phyloP scores from a whole-genome alignment of 257 asterid species.

The Solanum verrucosum region DNA sequence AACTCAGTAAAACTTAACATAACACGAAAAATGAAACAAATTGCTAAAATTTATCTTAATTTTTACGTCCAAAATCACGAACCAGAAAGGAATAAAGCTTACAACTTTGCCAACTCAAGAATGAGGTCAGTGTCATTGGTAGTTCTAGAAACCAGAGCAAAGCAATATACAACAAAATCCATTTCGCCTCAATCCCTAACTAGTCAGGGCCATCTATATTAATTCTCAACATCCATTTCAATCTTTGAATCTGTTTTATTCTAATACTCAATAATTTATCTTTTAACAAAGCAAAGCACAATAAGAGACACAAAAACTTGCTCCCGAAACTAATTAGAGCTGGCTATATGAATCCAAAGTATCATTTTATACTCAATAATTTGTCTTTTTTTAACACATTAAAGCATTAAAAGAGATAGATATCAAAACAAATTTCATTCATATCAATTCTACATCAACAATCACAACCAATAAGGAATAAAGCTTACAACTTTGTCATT shows the following conservation, averaged over 20 bases:
- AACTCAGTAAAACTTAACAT: not conserved
- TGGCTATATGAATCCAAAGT: not conserved
- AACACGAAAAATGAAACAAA: not conserved
- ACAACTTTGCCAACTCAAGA: conserved; percentile 30
- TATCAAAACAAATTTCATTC: not conserved
- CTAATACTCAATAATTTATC: not conserved
- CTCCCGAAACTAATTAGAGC: not conserved
- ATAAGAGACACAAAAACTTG: not conserved
- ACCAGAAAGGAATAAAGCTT: conserved; percentile 10
- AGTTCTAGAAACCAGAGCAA: not conserved
- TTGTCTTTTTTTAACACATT: not conserved
- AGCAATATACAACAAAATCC: not conserved
- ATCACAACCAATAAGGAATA: not conserved
- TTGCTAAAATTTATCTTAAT: not conserved
- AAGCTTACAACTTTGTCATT: conserved; percentile 36
- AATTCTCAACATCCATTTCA: not conserved
- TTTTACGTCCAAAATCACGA: not conserved
- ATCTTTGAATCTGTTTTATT: not conserved
- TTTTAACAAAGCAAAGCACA: not conserved
- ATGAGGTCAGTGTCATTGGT: conserved; percentile 25
- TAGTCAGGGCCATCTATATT: not conserved
- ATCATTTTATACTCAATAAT: not conserved
- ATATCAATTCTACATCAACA: not conserved
- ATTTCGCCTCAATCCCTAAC: not conserved
- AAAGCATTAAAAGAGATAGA: not conserved